These are phyloP conservation scores for Cryphonectria parasitica DNA, from an alignment of 2,329 filamentous ascomycete species.

Conservation along the genomic window DNA sequence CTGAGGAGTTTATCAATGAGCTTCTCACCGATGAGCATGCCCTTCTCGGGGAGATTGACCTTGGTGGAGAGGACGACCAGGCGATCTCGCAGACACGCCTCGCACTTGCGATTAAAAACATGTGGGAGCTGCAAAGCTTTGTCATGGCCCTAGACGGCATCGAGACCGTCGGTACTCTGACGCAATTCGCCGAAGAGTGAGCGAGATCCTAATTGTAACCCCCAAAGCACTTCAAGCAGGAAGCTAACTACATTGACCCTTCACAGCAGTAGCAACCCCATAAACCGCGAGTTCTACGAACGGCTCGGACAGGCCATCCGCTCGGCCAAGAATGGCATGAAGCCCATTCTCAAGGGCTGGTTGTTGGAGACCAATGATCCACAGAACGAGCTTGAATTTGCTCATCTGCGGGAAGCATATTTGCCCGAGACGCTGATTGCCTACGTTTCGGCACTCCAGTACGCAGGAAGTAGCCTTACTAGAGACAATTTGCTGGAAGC, in stretches of 20 bases:
- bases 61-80: slow-evolving; percentile 38
- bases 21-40: slow-evolving; percentile 36
- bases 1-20: slow-evolving; percentile 47
- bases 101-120: slow-evolving; percentile 44
- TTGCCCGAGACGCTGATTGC: slow-evolving; percentile 85
- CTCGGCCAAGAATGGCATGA: slow-evolving; percentile 58
- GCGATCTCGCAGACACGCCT: slow-evolving; percentile 55
- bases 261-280: slow-evolving; percentile 39
- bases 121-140: slow-evolving; percentile 71
- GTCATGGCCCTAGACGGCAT: slow-evolving; percentile 68
- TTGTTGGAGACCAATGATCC: slow-evolving; percentile 58
- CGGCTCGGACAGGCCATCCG: slow-evolving; percentile 60
- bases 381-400: slow-evolving; percentile 66
- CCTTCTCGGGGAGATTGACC: slow-evolving; percentile 31
- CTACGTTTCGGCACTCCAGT: slow-evolving; percentile 80
- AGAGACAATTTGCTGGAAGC: slow-evolving; percentile 79
- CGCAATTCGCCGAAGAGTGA: slow-evolving; percentile 57
- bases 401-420: slow-evolving; percentile 72
- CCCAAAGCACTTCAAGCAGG: background rate
- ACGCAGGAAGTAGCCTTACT: slow-evolving; percentile 73
- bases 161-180: slow-evolving; percentile 66
- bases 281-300: slow-evolving; percentile 55
- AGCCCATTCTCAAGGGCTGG: slow-evolving; percentile 68
- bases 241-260: slow-evolving; percentile 35
- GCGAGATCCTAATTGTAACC: slow-evolving; percentile 33